Conservation (phyloP, 2,329 filamentous ascomycete species). For the Colletotrichum sp. region DNA sequence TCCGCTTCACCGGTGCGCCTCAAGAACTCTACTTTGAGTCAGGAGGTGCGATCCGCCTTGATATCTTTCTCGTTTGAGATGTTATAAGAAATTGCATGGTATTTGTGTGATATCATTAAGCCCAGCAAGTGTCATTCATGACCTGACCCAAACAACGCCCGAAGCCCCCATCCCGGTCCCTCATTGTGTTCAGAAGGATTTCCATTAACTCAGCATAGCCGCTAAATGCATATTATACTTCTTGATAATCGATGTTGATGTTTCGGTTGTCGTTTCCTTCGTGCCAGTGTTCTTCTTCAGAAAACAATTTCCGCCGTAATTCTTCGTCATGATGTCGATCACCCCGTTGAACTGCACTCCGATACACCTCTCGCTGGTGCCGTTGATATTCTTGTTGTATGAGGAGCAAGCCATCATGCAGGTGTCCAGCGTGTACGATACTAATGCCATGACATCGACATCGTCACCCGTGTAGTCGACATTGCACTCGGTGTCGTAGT, state of each 20-base stretch:
- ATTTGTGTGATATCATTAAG: not conserved
- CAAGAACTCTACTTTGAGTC: not conserved
- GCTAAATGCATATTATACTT: not conserved
- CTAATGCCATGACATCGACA: not conserved
- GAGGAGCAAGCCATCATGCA: slow-evolving; percentile 6
- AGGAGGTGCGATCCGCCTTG: not conserved
- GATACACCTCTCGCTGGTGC: not conserved
- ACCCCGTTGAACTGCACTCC: slow-evolving; percentile 2
- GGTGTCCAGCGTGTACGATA: slow-evolving; percentile 1
- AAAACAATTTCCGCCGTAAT: slow-evolving; percentile 4
- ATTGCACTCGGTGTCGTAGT: not conserved
- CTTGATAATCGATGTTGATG: not conserved
- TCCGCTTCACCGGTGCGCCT: not conserved
- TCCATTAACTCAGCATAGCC: not conserved
- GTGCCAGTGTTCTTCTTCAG: slow-evolving; percentile 1
- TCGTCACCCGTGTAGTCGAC: not conserved
- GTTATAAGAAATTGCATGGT: not conserved
- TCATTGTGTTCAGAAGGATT: not conserved
- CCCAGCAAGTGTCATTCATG: not conserved
- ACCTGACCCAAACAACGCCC: not conserved
- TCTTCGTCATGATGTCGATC: not conserved
- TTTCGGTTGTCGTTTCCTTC: not conserved
- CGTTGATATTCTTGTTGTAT: not conserved
- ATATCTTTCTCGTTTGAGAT: not conserved
- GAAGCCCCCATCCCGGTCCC: not conserved